Evolutionary conservation across 2,329 filamentous ascomycete genomes (phyloP), one percentile per base, ranked within the genome.

Genomic region (Raffaelea arxii): DNA sequence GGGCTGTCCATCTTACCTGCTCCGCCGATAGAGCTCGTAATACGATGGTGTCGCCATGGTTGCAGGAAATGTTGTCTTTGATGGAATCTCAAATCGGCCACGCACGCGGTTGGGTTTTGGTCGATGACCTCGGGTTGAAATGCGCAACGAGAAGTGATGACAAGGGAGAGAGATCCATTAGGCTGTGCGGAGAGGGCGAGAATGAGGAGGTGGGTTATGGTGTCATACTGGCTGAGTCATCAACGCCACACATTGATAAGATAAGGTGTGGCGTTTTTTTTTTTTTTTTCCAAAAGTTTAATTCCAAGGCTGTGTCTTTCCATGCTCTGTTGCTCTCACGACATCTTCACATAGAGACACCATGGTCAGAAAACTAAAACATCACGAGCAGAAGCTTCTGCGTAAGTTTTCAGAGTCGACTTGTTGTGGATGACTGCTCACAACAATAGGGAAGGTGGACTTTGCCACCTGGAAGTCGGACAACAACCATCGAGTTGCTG

Each of bases 11-110:
- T 52, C 53, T 46, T 87, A 97, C 92, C 91, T 97, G 80, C 89
- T 95, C 72, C 90, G 84, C 59, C 92, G 87, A 68, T 98, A 98
- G 62, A 98, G 82, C 78, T 98, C 92, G 68, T 97, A 98, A 72
- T 77, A 82, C 27, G 75, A 75, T 63, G 78, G 74, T 32, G 51
- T 54, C 39, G 56, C 55, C 56, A 61, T 59, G 30, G 49, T 49
- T 55, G 37, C 30, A 9, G 38, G n/a, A n/a, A 16, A 30, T 30
- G 32, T 18, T n/a, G n/a, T n/a, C n/a, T n/a, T n/a, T 6, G 16
- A 12, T 9, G 4, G 12, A n/a, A 7, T 35, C 25, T 7, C 22
- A 25, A 19, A 12, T 30, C 22, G 21, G n/a, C 35, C 12, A 23
- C 6, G 23, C 24, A 36, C 23, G 5, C 6, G 19, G 16, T 32